phyloP scores from a whole-genome alignment of 176 grass and related monocot genomes.

The Oryza glaberrima region DNA sequence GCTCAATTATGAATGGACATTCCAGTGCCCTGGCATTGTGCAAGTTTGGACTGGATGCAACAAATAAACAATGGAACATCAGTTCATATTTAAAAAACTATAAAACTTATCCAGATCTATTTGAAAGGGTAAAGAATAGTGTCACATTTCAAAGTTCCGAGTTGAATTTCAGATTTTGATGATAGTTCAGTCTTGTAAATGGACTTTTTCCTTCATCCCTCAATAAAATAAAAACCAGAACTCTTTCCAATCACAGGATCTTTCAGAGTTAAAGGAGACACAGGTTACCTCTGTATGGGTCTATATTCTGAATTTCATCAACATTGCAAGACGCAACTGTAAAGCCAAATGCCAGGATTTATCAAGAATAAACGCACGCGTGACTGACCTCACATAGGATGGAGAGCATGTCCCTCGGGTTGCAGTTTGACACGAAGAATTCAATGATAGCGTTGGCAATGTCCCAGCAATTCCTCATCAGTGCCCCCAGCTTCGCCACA shows the following conservation, averaged over 20 bases:
- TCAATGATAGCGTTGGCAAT: conserved; percentile 39
- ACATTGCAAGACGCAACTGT: not conserved
- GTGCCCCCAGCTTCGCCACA: conserved; percentile 53
- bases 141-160: not conserved
- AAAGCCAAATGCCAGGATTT: not conserved
- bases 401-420: conserved; percentile 66
- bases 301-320: not conserved
- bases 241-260: not conserved
- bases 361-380: not conserved
- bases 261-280: not conserved
- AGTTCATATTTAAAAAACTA: not conserved
- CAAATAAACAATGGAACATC: not conserved
- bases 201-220: not conserved
- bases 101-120: conserved; percentile 15
- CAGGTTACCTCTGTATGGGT: not conserved
- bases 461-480: conserved; percentile 41
- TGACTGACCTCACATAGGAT: conserved; percentile 67
- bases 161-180: not conserved
- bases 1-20: not conserved
- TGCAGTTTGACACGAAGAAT: conserved; percentile 51
- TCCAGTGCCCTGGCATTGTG: not conserved
- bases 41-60: not conserved
- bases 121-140: not conserved
- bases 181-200: not conserved
- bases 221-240: not conserved